Conservation (phyloP, 2,329 filamentous ascomycete genomes). For the Aschersonia sp. region DNA sequence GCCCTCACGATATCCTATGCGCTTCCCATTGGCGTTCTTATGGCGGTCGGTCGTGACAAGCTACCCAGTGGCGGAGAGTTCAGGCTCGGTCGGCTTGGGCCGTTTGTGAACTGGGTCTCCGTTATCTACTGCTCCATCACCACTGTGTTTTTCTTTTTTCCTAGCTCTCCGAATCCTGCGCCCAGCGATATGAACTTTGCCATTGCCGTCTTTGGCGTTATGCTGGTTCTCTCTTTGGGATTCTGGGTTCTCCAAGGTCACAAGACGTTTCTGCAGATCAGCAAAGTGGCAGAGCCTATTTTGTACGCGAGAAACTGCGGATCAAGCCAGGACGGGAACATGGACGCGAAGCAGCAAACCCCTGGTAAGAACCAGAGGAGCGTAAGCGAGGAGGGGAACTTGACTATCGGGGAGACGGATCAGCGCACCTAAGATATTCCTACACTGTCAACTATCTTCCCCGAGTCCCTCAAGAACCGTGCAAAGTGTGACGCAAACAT, state of each 20-base stretch:
- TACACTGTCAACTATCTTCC: too few relatives aligned
- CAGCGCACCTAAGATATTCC: too few relatives aligned
- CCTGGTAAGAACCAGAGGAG: background rate
- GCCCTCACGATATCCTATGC: constrained; percentile 34
- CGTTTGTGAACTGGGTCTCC: constrained; percentile 30
- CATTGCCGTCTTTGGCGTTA: constrained; percentile 40
- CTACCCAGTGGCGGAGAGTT: constrained; percentile 29
- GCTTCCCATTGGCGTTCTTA: constrained; percentile 32
- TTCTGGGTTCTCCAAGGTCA: constrained; percentile 37
- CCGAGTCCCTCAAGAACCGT: too few relatives aligned
- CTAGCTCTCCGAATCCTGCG: constrained; percentile 26
- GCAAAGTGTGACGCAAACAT: too few relatives aligned
- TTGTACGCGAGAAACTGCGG: constrained; percentile 5
- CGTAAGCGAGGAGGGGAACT: background rate
- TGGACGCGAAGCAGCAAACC: background rate
- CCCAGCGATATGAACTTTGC: constrained; percentile 41
- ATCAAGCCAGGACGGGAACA: background rate
- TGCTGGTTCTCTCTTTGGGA: constrained; percentile 31
- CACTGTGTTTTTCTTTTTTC: constrained; percentile 42
- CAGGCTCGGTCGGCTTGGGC: constrained; percentile 27
- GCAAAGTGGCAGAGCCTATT: constrained; percentile 7
- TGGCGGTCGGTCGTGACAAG: constrained; percentile 35
- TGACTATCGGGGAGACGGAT: background rate
- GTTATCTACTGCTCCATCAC: constrained; percentile 36
- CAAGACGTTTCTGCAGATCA: constrained; percentile 10